Percentiles rank a stretch among this genome's conserved stretches.
Evolutionary conservation across 176 grass and related monocot genomes (phyloP).

Genomic region (Aegilops tauschii): DNA sequence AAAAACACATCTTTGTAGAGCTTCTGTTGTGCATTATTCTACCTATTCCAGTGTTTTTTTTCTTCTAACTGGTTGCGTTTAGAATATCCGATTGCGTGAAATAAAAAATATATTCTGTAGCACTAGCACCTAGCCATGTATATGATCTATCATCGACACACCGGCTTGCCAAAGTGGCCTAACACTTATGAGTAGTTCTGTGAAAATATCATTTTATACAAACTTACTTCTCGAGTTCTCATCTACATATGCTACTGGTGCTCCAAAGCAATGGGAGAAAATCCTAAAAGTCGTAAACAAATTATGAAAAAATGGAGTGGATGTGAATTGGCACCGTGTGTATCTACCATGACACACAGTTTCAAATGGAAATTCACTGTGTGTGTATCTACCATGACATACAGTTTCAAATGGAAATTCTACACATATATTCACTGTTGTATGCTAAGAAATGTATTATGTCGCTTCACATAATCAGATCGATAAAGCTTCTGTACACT

Average conservation of each 20-base stretch:
- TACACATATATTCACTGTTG: neutral
- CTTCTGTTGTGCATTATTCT: neutral
- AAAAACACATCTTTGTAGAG: neutral
- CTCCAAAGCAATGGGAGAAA: neutral
- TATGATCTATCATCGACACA: neutral
- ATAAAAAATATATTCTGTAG: neutral
- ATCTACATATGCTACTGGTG: neutral
- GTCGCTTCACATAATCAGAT: neutral
- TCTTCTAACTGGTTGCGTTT: neutral
- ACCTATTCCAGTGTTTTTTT: neutral
- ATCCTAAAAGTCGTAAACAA: neutral
- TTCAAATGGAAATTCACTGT: neutral
- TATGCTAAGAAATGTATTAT: neutral
- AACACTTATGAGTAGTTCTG: constrained; percentile 3
- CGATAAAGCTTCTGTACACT: neutral
- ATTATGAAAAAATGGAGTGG: neutral
- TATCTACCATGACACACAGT: neutral
- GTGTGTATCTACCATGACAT: neutral
- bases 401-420: neutral
- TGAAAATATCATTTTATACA: neutral
- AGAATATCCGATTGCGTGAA: neutral
- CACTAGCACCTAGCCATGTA: neutral
- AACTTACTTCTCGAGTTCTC: neutral
- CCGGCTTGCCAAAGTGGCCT: neutral
- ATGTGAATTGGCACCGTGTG: neutral